phyloP scores from a whole-genome alignment of 2,329 filamentous ascomycete genomes.

The Diaporthe amygdali region DNA sequence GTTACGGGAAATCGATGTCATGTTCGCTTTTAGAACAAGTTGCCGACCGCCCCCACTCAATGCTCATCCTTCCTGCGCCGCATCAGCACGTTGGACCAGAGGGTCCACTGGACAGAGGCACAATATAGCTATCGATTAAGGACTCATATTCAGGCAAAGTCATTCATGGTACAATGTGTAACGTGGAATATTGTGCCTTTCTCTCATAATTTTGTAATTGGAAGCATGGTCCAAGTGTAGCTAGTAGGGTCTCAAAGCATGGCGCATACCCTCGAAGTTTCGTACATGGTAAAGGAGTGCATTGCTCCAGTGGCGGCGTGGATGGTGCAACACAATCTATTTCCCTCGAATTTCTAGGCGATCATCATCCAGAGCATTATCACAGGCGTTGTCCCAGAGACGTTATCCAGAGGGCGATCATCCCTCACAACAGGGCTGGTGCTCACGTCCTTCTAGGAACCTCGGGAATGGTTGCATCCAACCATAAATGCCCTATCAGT shows the following conservation, averaged over 20 bases:
- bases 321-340: too few species aligned
- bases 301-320: too few species aligned
- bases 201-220: neutral
- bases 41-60: neutral
- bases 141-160: neutral
- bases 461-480: neutral
- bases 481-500: neutral
- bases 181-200: too few species aligned
- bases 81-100: neutral
- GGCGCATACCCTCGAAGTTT: too few species aligned
- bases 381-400: too few species aligned
- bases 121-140: neutral
- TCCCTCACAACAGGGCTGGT: too few species aligned
- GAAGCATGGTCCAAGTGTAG: neutral
- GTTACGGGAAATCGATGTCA: slow-evolving; percentile 12
- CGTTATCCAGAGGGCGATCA: too few species aligned
- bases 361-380: too few species aligned
- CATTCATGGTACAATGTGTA: neutral
- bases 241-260: neutral
- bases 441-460: neutral
- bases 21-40: neutral
- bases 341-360: too few species aligned
- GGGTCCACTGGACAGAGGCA: too few species aligned
- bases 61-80: neutral
- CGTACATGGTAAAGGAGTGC: too few species aligned